A percentile compares a stretch with the other conserved stretches of the same genome.
phyloP scores from a whole-genome alignment of 805 yeast genomes.

The Metschnikowia dekortorum region DNA sequence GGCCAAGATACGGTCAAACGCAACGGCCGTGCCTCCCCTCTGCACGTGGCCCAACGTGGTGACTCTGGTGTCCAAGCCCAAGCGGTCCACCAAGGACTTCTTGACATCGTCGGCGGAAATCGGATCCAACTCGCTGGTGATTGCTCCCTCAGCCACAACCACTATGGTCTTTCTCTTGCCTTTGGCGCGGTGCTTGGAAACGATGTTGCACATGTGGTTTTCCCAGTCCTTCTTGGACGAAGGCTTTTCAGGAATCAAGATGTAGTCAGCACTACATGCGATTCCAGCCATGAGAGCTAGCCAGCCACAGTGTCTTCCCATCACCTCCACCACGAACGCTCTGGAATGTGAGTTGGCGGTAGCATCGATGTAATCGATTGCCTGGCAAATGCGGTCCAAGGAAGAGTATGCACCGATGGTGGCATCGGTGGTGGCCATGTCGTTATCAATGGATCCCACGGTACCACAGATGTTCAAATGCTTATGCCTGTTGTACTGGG shows the following conservation, averaged over 20 bases:
- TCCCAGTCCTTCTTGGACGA: slow-evolving; percentile 62
- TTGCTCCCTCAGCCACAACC: slow-evolving; percentile 83
- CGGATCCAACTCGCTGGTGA: slow-evolving; percentile 62
- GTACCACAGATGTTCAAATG: slow-evolving; percentile 68
- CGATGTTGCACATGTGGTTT: slow-evolving; percentile 60
- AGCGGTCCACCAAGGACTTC: slow-evolving; percentile 52
- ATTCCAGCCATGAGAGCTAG: slow-evolving; percentile 77
- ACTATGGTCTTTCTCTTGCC: slow-evolving; percentile 79
- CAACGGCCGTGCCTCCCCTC: slow-evolving; percentile 80
- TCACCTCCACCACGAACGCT: slow-evolving; percentile 80
- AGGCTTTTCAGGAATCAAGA: slow-evolving; percentile 78
- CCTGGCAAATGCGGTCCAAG: slow-evolving; percentile 66
- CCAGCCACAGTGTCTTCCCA: slow-evolving; percentile 94
- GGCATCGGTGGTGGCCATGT: slow-evolving; percentile 80
- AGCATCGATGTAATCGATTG: slow-evolving; percentile 77
- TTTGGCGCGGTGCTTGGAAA: slow-evolving; percentile 57
- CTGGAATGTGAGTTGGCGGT: slow-evolving; percentile 81
- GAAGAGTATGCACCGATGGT: slow-evolving; percentile 82
- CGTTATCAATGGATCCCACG: slow-evolving; percentile 82
- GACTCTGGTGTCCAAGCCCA: slow-evolving; percentile 73
- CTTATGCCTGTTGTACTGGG: slow-evolving; percentile 44
- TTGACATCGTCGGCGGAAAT: slow-evolving; percentile 64
- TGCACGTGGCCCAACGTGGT: slow-evolving; percentile 79
- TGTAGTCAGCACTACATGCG: slow-evolving; percentile 75
- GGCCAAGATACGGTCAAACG: slow-evolving; percentile 66